These are phyloP conservation scores for Epichloe sibirici DNA, from an alignment of 2,329 filamentous ascomycete genomes.

Conservation along the genomic window DNA sequence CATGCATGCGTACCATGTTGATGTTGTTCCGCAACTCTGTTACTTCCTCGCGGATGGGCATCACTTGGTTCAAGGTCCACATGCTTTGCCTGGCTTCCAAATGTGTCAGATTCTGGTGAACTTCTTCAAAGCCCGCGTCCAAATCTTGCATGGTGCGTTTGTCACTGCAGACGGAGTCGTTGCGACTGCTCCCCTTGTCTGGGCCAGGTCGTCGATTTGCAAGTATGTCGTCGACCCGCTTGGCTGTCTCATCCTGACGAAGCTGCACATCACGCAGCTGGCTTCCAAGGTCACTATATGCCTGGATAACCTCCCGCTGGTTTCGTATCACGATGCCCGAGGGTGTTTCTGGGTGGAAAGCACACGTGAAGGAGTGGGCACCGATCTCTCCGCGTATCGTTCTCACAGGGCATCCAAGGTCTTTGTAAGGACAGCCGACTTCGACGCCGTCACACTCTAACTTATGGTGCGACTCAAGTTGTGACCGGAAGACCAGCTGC, in stretches of 20 bases:
- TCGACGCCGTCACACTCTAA: slow-evolving; percentile 36
- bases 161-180: slow-evolving; percentile 37
- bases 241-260: slow-evolving; percentile 22
- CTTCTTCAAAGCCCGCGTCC: slow-evolving; percentile 37
- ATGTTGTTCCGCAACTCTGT: slow-evolving; percentile 45
- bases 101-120: slow-evolving; percentile 44
- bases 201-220: slow-evolving; percentile 21
- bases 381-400: slow-evolving; percentile 25
- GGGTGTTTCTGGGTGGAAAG: slow-evolving; percentile 36
- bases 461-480: slow-evolving; percentile 34
- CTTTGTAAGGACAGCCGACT: slow-evolving; percentile 34
- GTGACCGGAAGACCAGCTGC: slow-evolving; percentile 29
- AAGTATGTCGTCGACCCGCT: slow-evolving; percentile 22
- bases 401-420: slow-evolving; percentile 24
- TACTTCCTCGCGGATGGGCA: slow-evolving; percentile 51
- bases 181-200: neutral
- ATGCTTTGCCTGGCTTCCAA: slow-evolving; percentile 48
- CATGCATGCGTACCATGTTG: slow-evolving; percentile 46
- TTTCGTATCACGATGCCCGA: slow-evolving; percentile 38
- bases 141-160: slow-evolving; percentile 30
- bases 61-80: slow-evolving; percentile 48
- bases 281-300: slow-evolving; percentile 22
- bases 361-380: slow-evolving; percentile 35
- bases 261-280: slow-evolving; percentile 24
- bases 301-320: slow-evolving; percentile 36